These are phyloP conservation scores for Debaryomyces sp. DNA, from an alignment of 1,139 yeast species.

Conservation along the genomic window DNA sequence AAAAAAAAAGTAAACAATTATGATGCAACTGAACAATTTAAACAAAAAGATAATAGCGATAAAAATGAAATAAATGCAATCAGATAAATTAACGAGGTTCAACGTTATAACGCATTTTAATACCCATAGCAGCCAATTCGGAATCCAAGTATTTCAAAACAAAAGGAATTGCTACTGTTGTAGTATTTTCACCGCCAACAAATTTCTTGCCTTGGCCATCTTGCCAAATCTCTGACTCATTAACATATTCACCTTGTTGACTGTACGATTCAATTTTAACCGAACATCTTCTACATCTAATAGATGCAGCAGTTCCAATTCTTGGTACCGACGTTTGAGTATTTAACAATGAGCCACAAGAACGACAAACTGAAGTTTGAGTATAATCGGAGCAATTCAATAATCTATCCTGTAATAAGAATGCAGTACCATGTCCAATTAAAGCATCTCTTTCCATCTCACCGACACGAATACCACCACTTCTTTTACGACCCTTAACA, in stretches of 20 bases:
- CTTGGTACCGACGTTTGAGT: constrained; percentile 92
- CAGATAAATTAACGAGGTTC: constrained; percentile 47
- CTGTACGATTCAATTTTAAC: constrained; percentile 52
- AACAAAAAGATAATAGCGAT: constrained; percentile 1
- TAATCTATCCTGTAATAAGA: constrained; percentile 90
- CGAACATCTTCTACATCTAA: constrained; percentile 94
- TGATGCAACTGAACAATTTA: constrained; percentile 4
- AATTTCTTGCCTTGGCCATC: constrained; percentile 93
- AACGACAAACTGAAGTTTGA: constrained; percentile 85
- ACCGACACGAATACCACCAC: constrained; percentile 99
- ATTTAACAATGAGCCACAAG: constrained; percentile 89
- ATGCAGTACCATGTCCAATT: constrained; percentile 99
- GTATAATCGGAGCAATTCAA: constrained; percentile 96
- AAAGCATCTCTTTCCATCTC: constrained; percentile 99
- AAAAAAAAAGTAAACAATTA: constrained; percentile 3
- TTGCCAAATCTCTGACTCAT: constrained; percentile 90
- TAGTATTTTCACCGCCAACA: constrained; percentile 88
- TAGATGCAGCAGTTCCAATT: constrained; percentile 75
- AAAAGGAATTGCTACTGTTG: constrained; percentile 95
- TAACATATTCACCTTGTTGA: constrained; percentile 48
- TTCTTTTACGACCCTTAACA: constrained; percentile 97
- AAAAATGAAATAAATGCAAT: constrained; percentile 5
- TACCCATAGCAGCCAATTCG: constrained; percentile 98
- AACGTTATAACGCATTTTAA: constrained; percentile 84
- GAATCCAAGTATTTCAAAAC: constrained; percentile 94